These are phyloP conservation scores for Colletotrichum sp. DNA, from an alignment of 2,329 filamentous ascomycete genomes.

Conservation along the genomic window DNA sequence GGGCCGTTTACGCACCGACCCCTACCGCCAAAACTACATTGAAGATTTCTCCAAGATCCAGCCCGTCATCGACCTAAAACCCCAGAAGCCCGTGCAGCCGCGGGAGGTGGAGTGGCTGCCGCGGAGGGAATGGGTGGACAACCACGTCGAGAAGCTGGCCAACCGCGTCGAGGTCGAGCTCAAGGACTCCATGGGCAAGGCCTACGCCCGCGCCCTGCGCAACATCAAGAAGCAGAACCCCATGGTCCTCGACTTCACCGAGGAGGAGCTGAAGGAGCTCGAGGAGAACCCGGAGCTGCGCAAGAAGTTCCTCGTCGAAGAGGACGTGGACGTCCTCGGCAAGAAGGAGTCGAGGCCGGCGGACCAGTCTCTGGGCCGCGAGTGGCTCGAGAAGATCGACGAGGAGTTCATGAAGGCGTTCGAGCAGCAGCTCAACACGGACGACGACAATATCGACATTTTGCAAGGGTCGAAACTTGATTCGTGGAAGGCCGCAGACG, in stretches of 20 bases:
- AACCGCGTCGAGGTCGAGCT: slow-evolving; percentile 46
- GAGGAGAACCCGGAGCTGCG: slow-evolving; percentile 43
- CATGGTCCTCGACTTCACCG: slow-evolving; percentile 60
- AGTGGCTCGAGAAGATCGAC: slow-evolving; percentile 23
- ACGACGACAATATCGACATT: slow-evolving; percentile 27
- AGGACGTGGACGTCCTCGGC: slow-evolving; percentile 5
- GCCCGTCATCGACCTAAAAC: slow-evolving; percentile 77
- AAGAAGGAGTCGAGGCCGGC: not conserved
- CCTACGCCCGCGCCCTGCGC: slow-evolving; percentile 46
- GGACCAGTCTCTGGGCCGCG: not conserved
- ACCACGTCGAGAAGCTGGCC: slow-evolving; percentile 57
- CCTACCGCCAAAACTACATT: slow-evolving; percentile 75
- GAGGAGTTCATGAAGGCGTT: slow-evolving; percentile 29
- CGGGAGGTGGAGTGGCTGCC: slow-evolving; percentile 63
- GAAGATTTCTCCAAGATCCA: slow-evolving; percentile 83
- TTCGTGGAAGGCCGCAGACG: slow-evolving; percentile 32
- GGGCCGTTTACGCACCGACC: slow-evolving; percentile 73
- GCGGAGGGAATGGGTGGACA: slow-evolving; percentile 64
- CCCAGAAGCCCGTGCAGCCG: slow-evolving; percentile 51
- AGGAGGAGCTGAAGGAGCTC: slow-evolving; percentile 50
- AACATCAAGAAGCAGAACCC: slow-evolving; percentile 46
- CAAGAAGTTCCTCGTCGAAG: slow-evolving; percentile 39
- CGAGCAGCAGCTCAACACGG: slow-evolving; percentile 24
- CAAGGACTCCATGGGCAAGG: slow-evolving; percentile 44
- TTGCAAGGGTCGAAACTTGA: slow-evolving; percentile 35